Evolutionary conservation across 306 rosid species (phyloP), one percentile per base, ranked within the genome.

Genomic region (Canavalia ensiformis): DNA sequence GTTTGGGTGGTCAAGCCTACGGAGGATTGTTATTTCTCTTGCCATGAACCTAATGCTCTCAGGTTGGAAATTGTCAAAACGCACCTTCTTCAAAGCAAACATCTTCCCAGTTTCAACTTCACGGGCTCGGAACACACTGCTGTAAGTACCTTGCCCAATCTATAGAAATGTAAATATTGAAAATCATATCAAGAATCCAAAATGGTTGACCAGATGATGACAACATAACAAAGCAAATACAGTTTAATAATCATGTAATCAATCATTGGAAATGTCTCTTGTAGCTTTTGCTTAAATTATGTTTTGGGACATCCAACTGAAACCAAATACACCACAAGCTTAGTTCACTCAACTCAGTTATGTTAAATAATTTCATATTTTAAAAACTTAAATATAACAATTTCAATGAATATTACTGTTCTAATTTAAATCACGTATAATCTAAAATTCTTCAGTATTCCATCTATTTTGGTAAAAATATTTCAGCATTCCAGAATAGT

Each of bases 91-190:
- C 58, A 96, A 75, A 30, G 99, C 99, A 82, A 89, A 87, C 86
- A 96, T 86, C 85, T 71, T 93, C 77, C 98, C 98, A 5, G 87
- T 87, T 82, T 88, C 97, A 33, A 96, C 92, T 85, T 93, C 90
- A 3, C 97, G 93, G 3, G 99, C 99, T 58, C 91, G 88, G 60
- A 96, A 96, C 56, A 96, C 99, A 74, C 98, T 93, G 88, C 99
- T 96, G 82, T 96, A 96, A 33, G 99, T 96, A 57, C 99, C 99
- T 90, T 96, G 99, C 62, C 99, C 99, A 78, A 96, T 92, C 99
- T 95, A 77, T 68, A 79, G 2, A 65, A 45, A 72, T 12, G 33
- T 5, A 79, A 63, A 55, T 7, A 68, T 54, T n/a, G 4, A 44
- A 51, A 29, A 54, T 42, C 29, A 10, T 10, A 8, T 60, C 64